Base-by-base conservation (phyloP, 805 yeast species). In the Candida argentea region DNA sequence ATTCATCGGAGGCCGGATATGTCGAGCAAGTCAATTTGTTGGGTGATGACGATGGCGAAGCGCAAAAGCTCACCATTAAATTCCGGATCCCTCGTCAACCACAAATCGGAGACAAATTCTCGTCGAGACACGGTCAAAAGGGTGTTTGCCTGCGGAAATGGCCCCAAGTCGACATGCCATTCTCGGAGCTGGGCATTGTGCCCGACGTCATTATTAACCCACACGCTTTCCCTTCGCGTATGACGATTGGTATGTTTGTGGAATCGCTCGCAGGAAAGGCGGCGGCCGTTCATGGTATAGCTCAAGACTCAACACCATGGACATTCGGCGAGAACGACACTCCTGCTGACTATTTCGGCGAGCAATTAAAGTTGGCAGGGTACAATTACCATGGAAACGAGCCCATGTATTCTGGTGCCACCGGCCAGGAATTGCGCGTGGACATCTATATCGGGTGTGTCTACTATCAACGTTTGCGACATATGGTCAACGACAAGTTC, bases 211-310 rank as follows among this genome's bases (percentile, higher is more conserved):
- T 91, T 50, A 91, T 91, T 50, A 91, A 91, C 55, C 98, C 98
- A 3, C 98, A 89, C 55, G 98, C 97, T 41, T 91, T 89, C 89
- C 98, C 98, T 44, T 89, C 97, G 27, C 91, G 98, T 67, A 91
- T 91, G 98, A 91, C 98, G 8, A 89, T 91, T 57, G 98, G 98
- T 65, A 91, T 91, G 97, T 91, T 91, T 60, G 96, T 91, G 27
- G 98, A 91, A 60, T 81, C 94, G 30, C 60, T 91, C 32, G 97
- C 98, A n/a, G 98, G 98, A 50, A 91, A 91, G 57, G 91, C 97
- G 4, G 98, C 98, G 54, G 95, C 95, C 5, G 62, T 91, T 46
- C 98, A 91, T 43, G 98, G 98, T 48, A 78, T 87, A 50, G 93
- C 97, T 1, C 97, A 89, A 48, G 97, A 91, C 50, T 75, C 94